phyloP scores from a whole-genome alignment of 2,329 filamentous ascomycete species.

The Claviceps humidiphila region DNA sequence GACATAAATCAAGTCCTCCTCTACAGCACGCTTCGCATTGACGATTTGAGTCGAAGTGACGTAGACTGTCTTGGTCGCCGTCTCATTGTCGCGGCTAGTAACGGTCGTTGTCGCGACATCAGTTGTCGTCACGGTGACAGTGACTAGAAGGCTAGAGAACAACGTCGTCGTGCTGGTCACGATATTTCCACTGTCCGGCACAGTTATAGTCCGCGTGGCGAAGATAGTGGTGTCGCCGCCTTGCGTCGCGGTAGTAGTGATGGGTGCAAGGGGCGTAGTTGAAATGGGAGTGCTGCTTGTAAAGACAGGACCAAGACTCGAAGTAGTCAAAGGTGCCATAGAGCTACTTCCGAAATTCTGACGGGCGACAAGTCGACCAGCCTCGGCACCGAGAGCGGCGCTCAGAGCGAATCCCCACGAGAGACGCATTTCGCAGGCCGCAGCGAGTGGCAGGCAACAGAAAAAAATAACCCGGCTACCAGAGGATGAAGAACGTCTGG shows the following conservation, averaged over 20 bases:
- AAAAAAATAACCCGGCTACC: neutral
- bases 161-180: conserved; percentile 18
- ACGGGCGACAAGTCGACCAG: conserved; percentile 2
- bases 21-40: conserved; percentile 20
- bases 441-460: conserved; percentile 1
- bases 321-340: neutral
- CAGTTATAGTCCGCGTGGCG: conserved; percentile 19
- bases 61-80: conserved; percentile 23
- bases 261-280: neutral
- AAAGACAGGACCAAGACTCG: neutral
- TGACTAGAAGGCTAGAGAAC: conserved; percentile 15
- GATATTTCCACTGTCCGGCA: conserved; percentile 13
- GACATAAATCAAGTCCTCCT: neutral
- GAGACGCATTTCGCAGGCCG: conserved; percentile 10
- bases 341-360: neutral
- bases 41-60: conserved; percentile 20
- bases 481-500: neutral
- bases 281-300: conserved; percentile 8
- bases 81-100: conserved; percentile 21
- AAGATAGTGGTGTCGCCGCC: conserved; percentile 17
- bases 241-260: neutral
- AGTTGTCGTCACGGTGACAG: conserved; percentile 22
- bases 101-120: conserved; percentile 23
- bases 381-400: conserved; percentile 11
- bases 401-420: conserved; percentile 12